Percentiles rank a stretch among this genome's conserved stretches.
These are phyloP conservation scores for Fusarium xyrophilum DNA, from an alignment of 2,329 filamentous ascomycete species.

Conservation along the genomic window DNA sequence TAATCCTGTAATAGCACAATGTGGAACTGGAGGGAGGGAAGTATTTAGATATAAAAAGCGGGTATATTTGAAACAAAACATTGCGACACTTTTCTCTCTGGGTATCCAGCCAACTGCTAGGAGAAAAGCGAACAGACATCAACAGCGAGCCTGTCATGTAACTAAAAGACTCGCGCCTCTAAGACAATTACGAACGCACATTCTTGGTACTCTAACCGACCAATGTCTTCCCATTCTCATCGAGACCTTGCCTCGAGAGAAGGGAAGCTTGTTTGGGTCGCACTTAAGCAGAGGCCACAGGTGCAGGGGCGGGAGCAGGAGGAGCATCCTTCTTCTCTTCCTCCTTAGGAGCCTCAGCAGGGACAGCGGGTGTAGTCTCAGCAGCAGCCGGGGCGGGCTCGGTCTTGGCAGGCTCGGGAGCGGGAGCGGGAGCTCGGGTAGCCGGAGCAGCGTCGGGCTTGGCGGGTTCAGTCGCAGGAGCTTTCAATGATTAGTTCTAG, in stretches of 20 bases:
- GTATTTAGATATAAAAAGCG: constrained; percentile 21
- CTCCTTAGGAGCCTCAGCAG: constrained; percentile 39
- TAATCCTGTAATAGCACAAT: not conserved
- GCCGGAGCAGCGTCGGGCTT: constrained; percentile 42
- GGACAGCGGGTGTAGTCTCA: constrained; percentile 18
- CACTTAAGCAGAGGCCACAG: constrained; percentile 36
- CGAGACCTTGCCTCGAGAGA: not conserved
- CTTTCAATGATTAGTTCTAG: constrained; percentile 11
- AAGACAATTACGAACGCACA: not conserved
- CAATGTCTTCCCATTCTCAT: constrained; percentile 6
- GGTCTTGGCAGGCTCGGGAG: constrained; percentile 40
- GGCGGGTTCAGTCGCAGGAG: constrained; percentile 38
- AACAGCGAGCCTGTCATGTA: constrained; percentile 3
- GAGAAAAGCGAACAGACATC: constrained; percentile 32
- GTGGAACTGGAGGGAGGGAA: not conserved
- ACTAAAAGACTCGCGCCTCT: constrained; percentile 1
- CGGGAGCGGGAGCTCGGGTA: constrained; percentile 39
- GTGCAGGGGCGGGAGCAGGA: constrained; percentile 35
- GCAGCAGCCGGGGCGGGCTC: constrained; percentile 24
- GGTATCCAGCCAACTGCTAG: constrained; percentile 46
- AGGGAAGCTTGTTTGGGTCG: not conserved
- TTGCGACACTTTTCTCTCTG: constrained; percentile 38
- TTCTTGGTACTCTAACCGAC: not conserved
- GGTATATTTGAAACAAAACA: constrained; percentile 45
- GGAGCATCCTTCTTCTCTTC: constrained; percentile 40